Conservation (phyloP, 2,329 filamentous ascomycete genomes). For the Aspergillus candidus region DNA sequence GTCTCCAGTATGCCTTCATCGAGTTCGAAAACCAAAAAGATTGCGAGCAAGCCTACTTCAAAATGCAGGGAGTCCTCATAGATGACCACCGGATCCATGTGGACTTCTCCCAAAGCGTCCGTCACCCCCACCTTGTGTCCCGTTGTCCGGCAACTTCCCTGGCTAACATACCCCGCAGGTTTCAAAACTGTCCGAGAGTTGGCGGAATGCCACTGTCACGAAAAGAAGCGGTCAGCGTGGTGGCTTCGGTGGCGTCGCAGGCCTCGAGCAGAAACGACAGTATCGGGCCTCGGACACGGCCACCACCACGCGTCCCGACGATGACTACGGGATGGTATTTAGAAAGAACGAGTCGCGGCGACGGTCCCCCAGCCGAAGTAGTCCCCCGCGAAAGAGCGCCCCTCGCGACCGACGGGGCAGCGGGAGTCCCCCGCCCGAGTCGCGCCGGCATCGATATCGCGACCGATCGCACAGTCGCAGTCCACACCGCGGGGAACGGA, state of each 20-base stretch:
- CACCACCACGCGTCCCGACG: slow-evolving; percentile 35
- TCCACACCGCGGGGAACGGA: slow-evolving; percentile 9
- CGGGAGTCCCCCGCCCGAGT: slow-evolving; percentile 41
- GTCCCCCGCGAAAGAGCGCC: not conserved
- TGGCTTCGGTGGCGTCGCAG: slow-evolving; percentile 85
- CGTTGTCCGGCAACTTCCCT: not conserved
- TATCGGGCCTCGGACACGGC: slow-evolving; percentile 66
- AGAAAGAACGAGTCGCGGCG: slow-evolving; percentile 46
- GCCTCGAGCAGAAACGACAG: slow-evolving; percentile 83
- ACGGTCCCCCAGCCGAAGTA: not conserved
- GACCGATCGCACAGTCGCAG: slow-evolving; percentile 29
- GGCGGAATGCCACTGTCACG: slow-evolving; percentile 77
- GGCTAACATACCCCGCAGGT: slow-evolving; percentile 38
- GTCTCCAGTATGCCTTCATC: slow-evolving; percentile 94
- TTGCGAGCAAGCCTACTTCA: slow-evolving; percentile 93
- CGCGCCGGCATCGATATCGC: slow-evolving; percentile 26
- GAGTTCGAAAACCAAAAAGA: slow-evolving; percentile 90
- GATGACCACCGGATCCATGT: slow-evolving; percentile 97
- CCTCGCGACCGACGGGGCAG: slow-evolving; percentile 30
- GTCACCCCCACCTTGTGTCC: slow-evolving; percentile 21
- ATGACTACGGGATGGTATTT: slow-evolving; percentile 73
- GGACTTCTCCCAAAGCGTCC: slow-evolving; percentile 93
- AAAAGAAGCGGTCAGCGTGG: slow-evolving; percentile 64
- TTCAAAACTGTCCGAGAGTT: slow-evolving; percentile 77
- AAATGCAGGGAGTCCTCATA: slow-evolving; percentile 96